Percentiles rank a stretch among this genome's conserved stretches.
phyloP scores from a whole-genome alignment of 164 flowering plant species.

The Piper betle region DNA sequence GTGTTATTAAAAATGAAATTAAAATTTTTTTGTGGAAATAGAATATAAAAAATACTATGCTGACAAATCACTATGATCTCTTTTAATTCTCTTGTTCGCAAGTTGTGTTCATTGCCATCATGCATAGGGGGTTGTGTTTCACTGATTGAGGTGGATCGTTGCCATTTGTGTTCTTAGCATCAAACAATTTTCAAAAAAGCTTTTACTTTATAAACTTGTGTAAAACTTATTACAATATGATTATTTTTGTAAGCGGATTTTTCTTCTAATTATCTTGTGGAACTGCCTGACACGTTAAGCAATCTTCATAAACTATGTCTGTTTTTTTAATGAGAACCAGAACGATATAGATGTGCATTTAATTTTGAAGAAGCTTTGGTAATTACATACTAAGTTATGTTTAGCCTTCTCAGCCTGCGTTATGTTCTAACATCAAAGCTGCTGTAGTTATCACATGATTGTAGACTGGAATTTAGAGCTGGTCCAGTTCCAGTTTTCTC shows the following conservation, averaged over 20 bases:
- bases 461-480: too few species aligned
- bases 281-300: constrained; percentile 59
- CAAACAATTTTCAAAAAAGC: neutral
- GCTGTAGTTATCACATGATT: too few species aligned
- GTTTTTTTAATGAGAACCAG: neutral
- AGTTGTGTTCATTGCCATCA: constrained; percentile 19
- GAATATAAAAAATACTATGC: too few species aligned
- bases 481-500: too few species aligned
- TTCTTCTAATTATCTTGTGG: constrained; percentile 62
- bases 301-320: constrained; percentile 46
- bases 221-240: neutral
- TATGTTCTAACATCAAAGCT: too few species aligned
- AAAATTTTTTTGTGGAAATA: too few species aligned
- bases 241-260: constrained; percentile 52
- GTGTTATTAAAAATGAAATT: too few species aligned
- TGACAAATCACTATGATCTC: neutral
- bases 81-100: constrained; percentile 6
- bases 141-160: constrained; percentile 20
- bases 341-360: neutral
- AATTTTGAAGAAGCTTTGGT: neutral
- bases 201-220: neutral
- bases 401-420: too few species aligned
- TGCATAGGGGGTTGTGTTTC: constrained; percentile 20
- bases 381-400: too few species aligned
- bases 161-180: neutral